Percentiles rank a stretch among this genome's conserved stretches.
Evolutionary conservation across 108 stramenopile species (phyloP).

Genomic region (Chaetoceros tenuissimus): DNA sequence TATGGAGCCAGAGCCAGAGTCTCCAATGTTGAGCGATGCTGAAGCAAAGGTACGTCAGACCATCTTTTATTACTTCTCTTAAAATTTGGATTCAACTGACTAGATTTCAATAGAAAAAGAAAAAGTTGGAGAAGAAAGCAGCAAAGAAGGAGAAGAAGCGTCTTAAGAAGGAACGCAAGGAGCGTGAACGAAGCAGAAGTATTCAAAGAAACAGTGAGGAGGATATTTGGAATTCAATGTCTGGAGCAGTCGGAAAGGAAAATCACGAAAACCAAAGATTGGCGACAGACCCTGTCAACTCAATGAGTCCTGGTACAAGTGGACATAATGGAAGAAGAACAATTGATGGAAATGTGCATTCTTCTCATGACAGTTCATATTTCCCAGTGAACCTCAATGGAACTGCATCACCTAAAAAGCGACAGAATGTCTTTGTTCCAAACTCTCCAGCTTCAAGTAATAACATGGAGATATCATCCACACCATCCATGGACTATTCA

Average conservation of each 20-base stretch:
- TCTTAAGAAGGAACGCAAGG: slow-evolving; percentile 5
- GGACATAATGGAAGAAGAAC: too few relatives aligned
- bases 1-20: not conserved
- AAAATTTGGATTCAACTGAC: too few relatives aligned
- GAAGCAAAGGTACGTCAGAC: too few relatives aligned
- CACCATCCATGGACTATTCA: not conserved
- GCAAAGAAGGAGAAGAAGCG: not conserved
- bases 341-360: too few relatives aligned
- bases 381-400: not conserved
- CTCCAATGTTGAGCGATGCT: too few relatives aligned
- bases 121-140: slow-evolving; percentile 3
- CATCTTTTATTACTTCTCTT: too few relatives aligned
- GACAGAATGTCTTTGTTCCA: not conserved
- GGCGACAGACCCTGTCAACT: not conserved
- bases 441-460: not conserved
- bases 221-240: not conserved
- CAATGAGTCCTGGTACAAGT: not conserved
- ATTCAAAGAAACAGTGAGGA: slow-evolving; percentile 1
- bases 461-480: not conserved
- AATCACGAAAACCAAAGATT: not conserved
- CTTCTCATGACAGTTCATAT: not conserved
- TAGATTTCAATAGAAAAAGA: not conserved
- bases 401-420: not conserved
- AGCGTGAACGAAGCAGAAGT: slow-evolving; percentile 2
- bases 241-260: not conserved